Evolutionary conservation across 257 asterid species (phyloP), one percentile per base, ranked within the genome.

Genomic region (Rauvolfia tetraphylla): DNA sequence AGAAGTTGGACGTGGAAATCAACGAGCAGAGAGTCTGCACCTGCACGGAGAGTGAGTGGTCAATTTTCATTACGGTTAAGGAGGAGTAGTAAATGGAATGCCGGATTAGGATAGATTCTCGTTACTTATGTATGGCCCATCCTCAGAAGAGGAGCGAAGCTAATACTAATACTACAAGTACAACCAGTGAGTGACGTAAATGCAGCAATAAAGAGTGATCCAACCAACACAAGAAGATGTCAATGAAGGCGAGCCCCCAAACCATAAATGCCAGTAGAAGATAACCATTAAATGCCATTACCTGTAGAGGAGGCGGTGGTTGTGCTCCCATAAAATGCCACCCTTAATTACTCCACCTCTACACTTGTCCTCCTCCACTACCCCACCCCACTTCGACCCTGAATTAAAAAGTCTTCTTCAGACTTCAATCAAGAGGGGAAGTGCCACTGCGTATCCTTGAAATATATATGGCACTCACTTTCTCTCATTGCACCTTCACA

Each of bases 191-290:
- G 68, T 62, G 25, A 62, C 10, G 33, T 58, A 62, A 49, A 29
- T 7, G 75, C 61, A 54, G 44, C 65, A 46, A 66, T 66, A 77
- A 77, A 58, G 36, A 42, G n/a, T 39, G 80, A 77, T 4, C 69
- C 75, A 77, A 69, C 75, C 54, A 76, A 76, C 66, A 23, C 68
- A 68, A 29, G 39, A 76, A 48, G 53, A 65, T 49, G 72, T 20
- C 56, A 65, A 69, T 18, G 56, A 20, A 54, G 53, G 44, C 42
- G 78, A 25, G 42, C 42, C 25, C 23, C 44, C 18, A 39, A 68
- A 41, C n/a, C 25, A 36, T 7, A 17, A 5, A 68, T 11, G 36
- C 1, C 15, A 23, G n/a, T 42, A 42, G 13, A 8, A 36, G 22
- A 20, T 36, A 33, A 66, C 22, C 75, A 71, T 18, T 71, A 25